phyloP scores from a whole-genome alignment of 2,329 filamentous ascomycete species.

The Cercospora berteroae region DNA sequence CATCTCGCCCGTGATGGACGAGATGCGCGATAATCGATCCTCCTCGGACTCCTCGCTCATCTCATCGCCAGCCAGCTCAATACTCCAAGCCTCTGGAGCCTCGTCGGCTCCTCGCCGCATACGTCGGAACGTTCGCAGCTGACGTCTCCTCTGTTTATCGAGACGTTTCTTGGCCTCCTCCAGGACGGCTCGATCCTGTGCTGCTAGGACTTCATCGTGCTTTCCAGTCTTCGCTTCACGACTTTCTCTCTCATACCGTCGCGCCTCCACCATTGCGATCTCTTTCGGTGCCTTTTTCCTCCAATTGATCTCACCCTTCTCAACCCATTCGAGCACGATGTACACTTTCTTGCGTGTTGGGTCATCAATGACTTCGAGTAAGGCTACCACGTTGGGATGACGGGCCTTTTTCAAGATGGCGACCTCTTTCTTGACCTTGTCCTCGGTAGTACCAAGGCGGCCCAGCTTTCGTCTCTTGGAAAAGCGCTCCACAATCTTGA shows the following conservation, averaged over 20 bases:
- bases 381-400: slow-evolving; percentile 92
- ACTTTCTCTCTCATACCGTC: slow-evolving; percentile 69
- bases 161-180: slow-evolving; percentile 54
- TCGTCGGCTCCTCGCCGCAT: slow-evolving; percentile 28
- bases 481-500: slow-evolving; percentile 97
- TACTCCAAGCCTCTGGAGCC: slow-evolving; percentile 72
- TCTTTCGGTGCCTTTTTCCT: slow-evolving; percentile 81
- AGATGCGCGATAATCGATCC: slow-evolving; percentile 39
- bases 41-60: slow-evolving; percentile 46
- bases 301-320: slow-evolving; percentile 92
- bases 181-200: slow-evolving; percentile 48
- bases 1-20: slow-evolving; percentile 35
- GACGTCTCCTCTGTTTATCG: slow-evolving; percentile 48
- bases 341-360: slow-evolving; percentile 97
- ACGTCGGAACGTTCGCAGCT: slow-evolving; percentile 37
- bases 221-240: slow-evolving; percentile 46
- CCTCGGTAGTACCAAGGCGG: slow-evolving; percentile 64
- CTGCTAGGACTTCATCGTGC: slow-evolving; percentile 42
- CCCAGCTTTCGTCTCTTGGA: slow-evolving; percentile 92
- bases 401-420: slow-evolving; percentile 98
- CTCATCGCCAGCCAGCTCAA: slow-evolving; percentile 69
- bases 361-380: slow-evolving; percentile 96
- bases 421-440: slow-evolving; percentile 92
- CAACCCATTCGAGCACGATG: slow-evolving; percentile 92
- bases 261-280: slow-evolving; percentile 78